These are phyloP conservation scores for Irpex sp. DNA, from an alignment of 1,284 basidiomycete genomes.

Conservation along the genomic window DNA sequence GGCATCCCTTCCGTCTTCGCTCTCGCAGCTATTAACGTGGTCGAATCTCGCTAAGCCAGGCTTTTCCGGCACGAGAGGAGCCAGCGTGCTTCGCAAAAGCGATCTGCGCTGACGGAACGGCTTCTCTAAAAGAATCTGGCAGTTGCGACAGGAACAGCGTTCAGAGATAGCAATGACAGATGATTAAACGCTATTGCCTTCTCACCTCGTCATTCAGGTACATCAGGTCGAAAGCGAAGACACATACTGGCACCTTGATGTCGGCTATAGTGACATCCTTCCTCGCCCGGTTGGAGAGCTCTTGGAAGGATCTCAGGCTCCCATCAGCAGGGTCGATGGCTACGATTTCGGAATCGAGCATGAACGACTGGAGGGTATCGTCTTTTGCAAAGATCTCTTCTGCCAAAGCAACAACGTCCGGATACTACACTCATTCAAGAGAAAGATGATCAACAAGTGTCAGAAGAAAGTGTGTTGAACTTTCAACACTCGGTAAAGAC, in stretches of 20 bases:
- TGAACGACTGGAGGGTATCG: conserved; percentile 62
- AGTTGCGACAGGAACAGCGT: background rate
- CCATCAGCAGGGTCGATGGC: conserved; percentile 71
- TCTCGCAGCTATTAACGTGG: conserved; percentile 80
- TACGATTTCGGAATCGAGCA: conserved; percentile 88
- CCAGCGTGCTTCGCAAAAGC: conserved; percentile 59
- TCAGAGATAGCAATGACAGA: background rate
- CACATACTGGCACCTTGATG: conserved; percentile 79
- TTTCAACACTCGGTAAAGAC: conserved; percentile 12
- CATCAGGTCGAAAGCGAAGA: conserved; percentile 92
- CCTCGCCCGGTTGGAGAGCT: conserved; percentile 80
- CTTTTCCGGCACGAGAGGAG: conserved; percentile 44
- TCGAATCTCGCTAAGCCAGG: conserved; percentile 62
- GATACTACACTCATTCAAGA: conserved; percentile 58
- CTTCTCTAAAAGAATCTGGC: conserved; percentile 64
- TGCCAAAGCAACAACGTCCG: conserved; percentile 73
- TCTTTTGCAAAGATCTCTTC: conserved; percentile 40
- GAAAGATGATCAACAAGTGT: conserved; percentile 10
- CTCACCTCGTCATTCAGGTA: conserved; percentile 77
- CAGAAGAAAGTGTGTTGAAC: conserved; percentile 4
- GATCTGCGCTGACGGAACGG: conserved; percentile 74
- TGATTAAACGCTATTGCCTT: background rate
- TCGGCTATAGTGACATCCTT: conserved; percentile 83
- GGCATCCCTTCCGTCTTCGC: conserved; percentile 55
- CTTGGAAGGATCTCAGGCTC: conserved; percentile 78